phyloP scores from a whole-genome alignment of 2,329 filamentous ascomycete genomes.

The Botryotinia narcissicola region DNA sequence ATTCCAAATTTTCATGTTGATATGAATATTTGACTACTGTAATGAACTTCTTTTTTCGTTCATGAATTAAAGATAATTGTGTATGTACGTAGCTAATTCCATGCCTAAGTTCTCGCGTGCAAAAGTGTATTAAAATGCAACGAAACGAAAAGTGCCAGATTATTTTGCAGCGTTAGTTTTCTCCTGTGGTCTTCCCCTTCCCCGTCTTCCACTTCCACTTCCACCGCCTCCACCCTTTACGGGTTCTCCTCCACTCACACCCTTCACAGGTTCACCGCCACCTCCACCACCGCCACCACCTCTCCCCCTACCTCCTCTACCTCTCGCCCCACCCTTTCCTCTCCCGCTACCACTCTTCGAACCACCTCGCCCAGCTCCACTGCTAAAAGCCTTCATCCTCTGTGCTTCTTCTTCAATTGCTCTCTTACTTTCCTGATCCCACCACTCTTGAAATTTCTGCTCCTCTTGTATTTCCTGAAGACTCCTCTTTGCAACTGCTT shows the following conservation, averaged over 20 bases:
- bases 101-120: neutral
- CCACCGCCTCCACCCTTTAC: conserved; percentile 13
- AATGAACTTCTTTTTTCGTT: neutral
- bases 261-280: neutral
- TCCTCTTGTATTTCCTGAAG: conserved; percentile 95
- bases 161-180: conserved; percentile 3
- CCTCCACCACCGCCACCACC: neutral
- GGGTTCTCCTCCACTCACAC: neutral
- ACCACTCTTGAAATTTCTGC: conserved; percentile 96
- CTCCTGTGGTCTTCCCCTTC: conserved; percentile 22
- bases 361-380: conserved; percentile 28
- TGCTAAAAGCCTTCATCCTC: conserved; percentile 22
- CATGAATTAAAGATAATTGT: neutral
- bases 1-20: neutral
- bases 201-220: conserved; percentile 17
- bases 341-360: conserved; percentile 29
- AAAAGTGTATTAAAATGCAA: neutral
- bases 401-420: conserved; percentile 49
- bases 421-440: conserved; percentile 78
- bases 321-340: conserved; percentile 25
- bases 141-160: neutral
- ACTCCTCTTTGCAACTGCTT: conserved; percentile 83
- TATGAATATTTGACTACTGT: neutral
- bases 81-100: neutral
- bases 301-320: conserved; percentile 22